Evolutionary conservation across 2,329 filamentous ascomycete species (phyloP).

Genomic region (Colletotrichum navitas): DNA sequence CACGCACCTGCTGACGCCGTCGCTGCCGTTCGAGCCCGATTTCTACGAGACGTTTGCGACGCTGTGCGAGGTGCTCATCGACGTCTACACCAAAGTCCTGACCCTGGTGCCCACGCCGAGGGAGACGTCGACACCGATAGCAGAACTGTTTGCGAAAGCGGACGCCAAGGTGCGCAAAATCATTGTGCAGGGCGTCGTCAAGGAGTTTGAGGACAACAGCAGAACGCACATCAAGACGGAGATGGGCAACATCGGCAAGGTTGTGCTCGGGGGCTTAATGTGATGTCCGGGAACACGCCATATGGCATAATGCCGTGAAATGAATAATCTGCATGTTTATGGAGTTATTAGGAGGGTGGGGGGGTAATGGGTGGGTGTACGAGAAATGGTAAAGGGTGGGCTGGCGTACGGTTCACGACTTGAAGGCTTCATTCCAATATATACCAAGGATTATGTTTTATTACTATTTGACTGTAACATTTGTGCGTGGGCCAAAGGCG

Average conservation of each 20-base stretch:
- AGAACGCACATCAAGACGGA: conserved; percentile 82
- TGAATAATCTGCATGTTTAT: conserved; percentile 40
- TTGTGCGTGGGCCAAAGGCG: conserved; percentile 25
- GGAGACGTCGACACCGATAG: conserved; percentile 76
- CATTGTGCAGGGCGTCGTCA: conserved; percentile 85
- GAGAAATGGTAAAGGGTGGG: conserved; percentile 7
- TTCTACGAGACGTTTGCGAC: conserved; percentile 98
- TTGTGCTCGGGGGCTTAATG: conserved; percentile 90
- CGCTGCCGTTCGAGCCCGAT: conserved; percentile 94
- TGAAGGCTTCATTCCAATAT: conserved; percentile 25
- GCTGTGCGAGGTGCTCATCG: conserved; percentile 93
- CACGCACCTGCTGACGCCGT: conserved; percentile 88
- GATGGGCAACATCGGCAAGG: conserved; percentile 86
- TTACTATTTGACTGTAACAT: neutral
- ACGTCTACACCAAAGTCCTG: conserved; percentile 86
- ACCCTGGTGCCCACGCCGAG: conserved; percentile 80
- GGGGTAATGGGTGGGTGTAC: neutral
- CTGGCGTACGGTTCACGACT: conserved; percentile 19
- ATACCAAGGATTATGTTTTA: conserved; percentile 27
- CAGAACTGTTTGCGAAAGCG: conserved; percentile 90
- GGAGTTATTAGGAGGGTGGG: conserved; percentile 8
- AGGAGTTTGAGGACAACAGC: conserved; percentile 93
- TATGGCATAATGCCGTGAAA: conserved; percentile 23
- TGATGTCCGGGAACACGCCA: conserved; percentile 48
- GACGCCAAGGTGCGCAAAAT: conserved; percentile 90